Conservation (phyloP, 306 rosid species). For the Neltuma alba region DNA sequence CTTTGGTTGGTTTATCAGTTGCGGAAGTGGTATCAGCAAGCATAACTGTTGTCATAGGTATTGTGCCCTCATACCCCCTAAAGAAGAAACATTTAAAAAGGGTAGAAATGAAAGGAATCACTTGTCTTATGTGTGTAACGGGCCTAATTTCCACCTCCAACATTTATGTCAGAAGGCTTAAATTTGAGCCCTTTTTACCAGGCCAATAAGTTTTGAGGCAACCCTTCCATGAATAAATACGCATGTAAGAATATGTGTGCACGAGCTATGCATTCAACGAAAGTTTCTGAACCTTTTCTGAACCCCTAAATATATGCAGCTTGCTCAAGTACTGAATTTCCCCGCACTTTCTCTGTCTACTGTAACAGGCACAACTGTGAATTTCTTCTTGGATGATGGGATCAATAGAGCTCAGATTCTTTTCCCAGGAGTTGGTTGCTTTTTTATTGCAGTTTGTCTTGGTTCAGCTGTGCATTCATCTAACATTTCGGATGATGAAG, state of each 20-base stretch:
- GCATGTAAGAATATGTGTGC: neutral
- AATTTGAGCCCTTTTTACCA: neutral
- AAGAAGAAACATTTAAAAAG: neutral
- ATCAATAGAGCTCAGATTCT: slow-evolving; percentile 89
- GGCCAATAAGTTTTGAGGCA: neutral
- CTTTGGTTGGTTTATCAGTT: slow-evolving; percentile 87
- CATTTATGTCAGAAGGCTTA: neutral
- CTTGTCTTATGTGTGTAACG: neutral
- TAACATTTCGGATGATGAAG: slow-evolving; percentile 71
- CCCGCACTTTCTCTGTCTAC: slow-evolving; percentile 21
- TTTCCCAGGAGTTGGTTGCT: slow-evolving; percentile 91
- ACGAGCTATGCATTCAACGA: neutral
- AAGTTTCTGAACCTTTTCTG: neutral
- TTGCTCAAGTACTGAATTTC: slow-evolving; percentile 23
- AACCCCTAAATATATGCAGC: neutral
- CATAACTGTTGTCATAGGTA: slow-evolving; percentile 83
- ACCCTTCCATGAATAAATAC: neutral
- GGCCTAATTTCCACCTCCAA: neutral
- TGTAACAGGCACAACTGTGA: slow-evolving; percentile 79
- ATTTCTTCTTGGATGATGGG: slow-evolving; percentile 80
- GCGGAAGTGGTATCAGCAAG: slow-evolving; percentile 81
- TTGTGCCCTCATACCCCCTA: slow-evolving; percentile 19
- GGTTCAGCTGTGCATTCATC: slow-evolving; percentile 90
- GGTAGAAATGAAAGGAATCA: neutral
- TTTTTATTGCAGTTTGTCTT: slow-evolving; percentile 82